Evolutionary conservation across 805 yeast genomes (phyloP), one percentile per base, ranked within the genome.

Genomic region (Schizosaccharomyces lindneri): DNA sequence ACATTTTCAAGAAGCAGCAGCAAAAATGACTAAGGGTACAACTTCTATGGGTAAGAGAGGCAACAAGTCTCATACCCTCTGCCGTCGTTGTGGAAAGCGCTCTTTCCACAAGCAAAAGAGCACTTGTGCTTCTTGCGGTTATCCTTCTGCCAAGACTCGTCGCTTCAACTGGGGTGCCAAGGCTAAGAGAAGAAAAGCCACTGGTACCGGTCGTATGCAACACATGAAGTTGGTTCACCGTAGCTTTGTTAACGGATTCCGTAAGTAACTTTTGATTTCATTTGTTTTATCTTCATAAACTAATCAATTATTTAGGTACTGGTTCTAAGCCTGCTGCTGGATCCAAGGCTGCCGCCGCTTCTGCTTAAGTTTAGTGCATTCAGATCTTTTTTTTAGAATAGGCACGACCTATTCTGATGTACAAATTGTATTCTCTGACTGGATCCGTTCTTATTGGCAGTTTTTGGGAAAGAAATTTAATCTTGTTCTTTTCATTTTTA

Each of bases 171-270:
- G 98, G 98, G 96, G 94, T 78, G 79, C 79, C 70, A 93, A 93
- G 85, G 95, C 97, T 75, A 87, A 89, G 85, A 88, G 98, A 87
- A 88, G 98, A 87, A 85, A 85, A 78, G 93, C 98, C 71, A 89
- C 97, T 71, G 98, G 98, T 82, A 83, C 97, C 77, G 98, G 98
- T 80, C 94, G 98, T 82, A 87, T 87, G 94, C 81, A 89, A 77
- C 82, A 90, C 88, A 83, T 93, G 79, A 93, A 90, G 83, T 84
- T 83, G 79, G 95, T 93, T 72, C 79, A 93, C 71, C 88, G 97
- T 83, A 87, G 88, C 82, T 90, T 90, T 85, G 87, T 89, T 87
- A 90, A 90, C 84, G 95, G 88, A 76, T 93, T 93, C 97, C 96
- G 87, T 79, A 75, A 51, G 57, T 51, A 15, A 46, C n/a, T 15